A percentile compares a stretch with the other conserved stretches of the same genome.
Evolutionary conservation across 768 basidiomycete species (phyloP).

Genomic region (Leccinum arenicola): DNA sequence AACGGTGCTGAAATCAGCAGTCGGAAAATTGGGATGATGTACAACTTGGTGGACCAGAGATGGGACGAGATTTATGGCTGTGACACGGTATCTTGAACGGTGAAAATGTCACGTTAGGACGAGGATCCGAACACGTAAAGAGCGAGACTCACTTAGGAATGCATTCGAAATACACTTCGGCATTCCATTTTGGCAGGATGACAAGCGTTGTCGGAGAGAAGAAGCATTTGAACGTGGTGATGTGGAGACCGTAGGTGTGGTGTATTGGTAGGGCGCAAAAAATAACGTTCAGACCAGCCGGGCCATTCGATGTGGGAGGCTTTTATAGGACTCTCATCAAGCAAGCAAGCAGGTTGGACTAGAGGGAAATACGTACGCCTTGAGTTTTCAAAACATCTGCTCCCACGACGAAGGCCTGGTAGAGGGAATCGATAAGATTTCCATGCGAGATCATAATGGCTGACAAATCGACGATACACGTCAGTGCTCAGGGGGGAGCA

Average conservation of each 20-base stretch:
- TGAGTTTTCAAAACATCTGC: conserved; percentile 34
- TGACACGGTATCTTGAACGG: conserved; percentile 50
- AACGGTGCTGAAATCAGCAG: conserved; percentile 54
- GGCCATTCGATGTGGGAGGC: conserved; percentile 39
- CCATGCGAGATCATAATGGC: conserved; percentile 76
- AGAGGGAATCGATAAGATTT: conserved; percentile 49
- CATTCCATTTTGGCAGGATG: conserved; percentile 61
- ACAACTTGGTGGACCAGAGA: conserved; percentile 66
- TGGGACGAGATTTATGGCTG: conserved; percentile 51
- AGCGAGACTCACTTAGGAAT: conserved; percentile 54
- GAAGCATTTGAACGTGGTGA: conserved; percentile 47
- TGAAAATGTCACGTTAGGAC: neutral
- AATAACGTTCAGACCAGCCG: conserved; percentile 43
- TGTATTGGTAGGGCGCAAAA: conserved; percentile 68
- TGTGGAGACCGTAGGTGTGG: conserved; percentile 63
- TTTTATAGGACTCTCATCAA: conserved; percentile 15
- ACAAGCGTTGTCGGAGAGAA: conserved; percentile 46
- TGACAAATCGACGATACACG: conserved; percentile 21
- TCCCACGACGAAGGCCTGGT: conserved; percentile 35
- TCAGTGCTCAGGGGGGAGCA: conserved; percentile 1
- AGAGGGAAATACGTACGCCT: conserved; percentile 32
- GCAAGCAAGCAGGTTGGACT: neutral
- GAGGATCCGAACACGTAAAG: neutral
- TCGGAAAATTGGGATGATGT: conserved; percentile 44
- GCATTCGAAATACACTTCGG: conserved; percentile 44